Evolutionary conservation across 2,329 filamentous ascomycete genomes (phyloP).

Genomic region (Colletotrichum sp.): DNA sequence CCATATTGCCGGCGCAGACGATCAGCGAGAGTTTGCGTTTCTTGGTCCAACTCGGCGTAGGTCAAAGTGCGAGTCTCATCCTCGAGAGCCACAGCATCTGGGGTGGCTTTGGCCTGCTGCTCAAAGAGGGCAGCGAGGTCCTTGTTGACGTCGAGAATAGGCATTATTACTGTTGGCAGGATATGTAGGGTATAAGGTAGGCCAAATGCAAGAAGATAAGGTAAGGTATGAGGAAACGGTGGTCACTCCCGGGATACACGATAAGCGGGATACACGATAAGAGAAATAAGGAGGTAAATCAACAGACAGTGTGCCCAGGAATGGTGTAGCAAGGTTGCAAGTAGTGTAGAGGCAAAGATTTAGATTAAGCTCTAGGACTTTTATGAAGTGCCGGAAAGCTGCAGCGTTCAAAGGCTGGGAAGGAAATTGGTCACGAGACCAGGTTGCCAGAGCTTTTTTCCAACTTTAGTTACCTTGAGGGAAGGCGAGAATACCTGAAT

Average conservation of each 20-base stretch:
- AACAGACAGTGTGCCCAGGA: not conserved
- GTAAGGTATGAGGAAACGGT: not conserved
- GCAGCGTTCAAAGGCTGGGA: not conserved
- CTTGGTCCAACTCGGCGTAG: constrained; percentile 73
- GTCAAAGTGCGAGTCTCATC: constrained; percentile 72
- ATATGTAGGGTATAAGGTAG: not conserved
- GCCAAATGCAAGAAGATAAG: not conserved
- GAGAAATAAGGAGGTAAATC: not conserved
- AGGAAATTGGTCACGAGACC: constrained; percentile 21
- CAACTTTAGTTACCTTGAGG: not conserved
- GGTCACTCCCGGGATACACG: not conserved
- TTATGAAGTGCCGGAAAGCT: not conserved
- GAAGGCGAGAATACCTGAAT: not conserved
- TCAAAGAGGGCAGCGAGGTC: constrained; percentile 76
- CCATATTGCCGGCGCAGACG: constrained; percentile 70
- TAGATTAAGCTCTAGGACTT: not conserved
- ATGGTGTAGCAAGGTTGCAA: not conserved
- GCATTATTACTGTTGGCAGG: constrained; percentile 49
- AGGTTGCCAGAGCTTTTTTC: constrained; percentile 13
- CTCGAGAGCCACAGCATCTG: constrained; percentile 73
- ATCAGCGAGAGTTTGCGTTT: constrained; percentile 68
- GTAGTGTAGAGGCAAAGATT: not conserved
- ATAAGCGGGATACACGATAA: not conserved
- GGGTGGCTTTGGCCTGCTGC: constrained; percentile 71
- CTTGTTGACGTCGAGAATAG: constrained; percentile 72